Conservation (phyloP, 192 early-diverging fungal species). For the Dissophora ornata region DNA sequence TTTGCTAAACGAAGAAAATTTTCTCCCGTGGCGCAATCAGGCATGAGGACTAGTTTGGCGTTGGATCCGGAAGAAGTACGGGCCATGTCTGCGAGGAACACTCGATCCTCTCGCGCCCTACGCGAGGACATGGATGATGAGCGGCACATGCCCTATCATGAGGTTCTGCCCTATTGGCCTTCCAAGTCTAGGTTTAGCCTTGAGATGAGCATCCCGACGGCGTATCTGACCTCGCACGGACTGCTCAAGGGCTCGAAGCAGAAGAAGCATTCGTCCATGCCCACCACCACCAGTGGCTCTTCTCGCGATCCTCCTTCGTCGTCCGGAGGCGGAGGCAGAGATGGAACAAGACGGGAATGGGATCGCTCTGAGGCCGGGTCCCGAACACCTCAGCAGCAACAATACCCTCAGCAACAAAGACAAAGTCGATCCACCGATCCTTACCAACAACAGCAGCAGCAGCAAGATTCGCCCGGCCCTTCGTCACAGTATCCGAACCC, state of each 20-base stretch:
- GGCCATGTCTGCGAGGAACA: slow-evolving; percentile 1
- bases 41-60: slow-evolving; percentile 44
- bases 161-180: slow-evolving; percentile 40
- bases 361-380: not conserved
- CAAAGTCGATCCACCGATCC: too few relatives aligned
- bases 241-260: slow-evolving; percentile 28
- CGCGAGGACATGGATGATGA: not conserved
- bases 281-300: not conserved
- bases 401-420: not conserved
- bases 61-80: slow-evolving; percentile 45
- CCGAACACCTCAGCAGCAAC: not conserved
- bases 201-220: slow-evolving; percentile 42
- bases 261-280: slow-evolving; percentile 1
- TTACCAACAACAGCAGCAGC: too few relatives aligned
- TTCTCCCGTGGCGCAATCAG: slow-evolving; percentile 1
- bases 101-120: slow-evolving; percentile 10
- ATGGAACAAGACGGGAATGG: not conserved
- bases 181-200: slow-evolving; percentile 36
- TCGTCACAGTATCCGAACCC: not conserved
- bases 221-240: slow-evolving; percentile 38
- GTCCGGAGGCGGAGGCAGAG: not conserved
- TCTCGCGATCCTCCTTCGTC: slow-evolving; percentile 1
- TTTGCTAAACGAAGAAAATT: not conserved
- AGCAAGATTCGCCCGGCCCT: too few relatives aligned
- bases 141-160: slow-evolving; percentile 7